Evolutionary conservation across 768 basidiomycete species (phyloP).

Genomic region (Amanita thiersii): DNA sequence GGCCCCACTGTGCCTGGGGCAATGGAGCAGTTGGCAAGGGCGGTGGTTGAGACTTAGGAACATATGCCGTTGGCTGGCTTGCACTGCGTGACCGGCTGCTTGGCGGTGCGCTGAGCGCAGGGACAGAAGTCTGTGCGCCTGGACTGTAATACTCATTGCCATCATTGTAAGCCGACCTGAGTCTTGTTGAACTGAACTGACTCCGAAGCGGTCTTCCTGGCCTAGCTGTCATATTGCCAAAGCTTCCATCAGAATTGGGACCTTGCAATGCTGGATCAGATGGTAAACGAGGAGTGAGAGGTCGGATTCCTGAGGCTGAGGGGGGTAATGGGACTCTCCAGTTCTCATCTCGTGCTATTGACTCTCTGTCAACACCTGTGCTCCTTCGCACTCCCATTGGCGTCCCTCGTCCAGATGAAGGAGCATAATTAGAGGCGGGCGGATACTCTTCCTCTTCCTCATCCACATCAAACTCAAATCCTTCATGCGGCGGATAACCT

Average conservation of each 20-base stretch:
- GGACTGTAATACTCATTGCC: slow-evolving; percentile 24
- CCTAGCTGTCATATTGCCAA: slow-evolving; percentile 20
- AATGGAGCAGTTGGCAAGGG: slow-evolving; percentile 40
- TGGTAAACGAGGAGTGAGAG: slow-evolving; percentile 38
- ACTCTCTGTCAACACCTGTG: slow-evolving; percentile 11
- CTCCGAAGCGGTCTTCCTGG: slow-evolving; percentile 38
- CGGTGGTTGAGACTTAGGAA: slow-evolving; percentile 44
- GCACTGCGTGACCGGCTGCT: slow-evolving; percentile 61
- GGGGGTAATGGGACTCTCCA: slow-evolving; percentile 30
- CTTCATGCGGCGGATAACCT: slow-evolving; percentile 55
- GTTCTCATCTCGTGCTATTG: slow-evolving; percentile 35
- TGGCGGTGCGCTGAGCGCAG: slow-evolving; percentile 19
- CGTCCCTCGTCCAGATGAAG: slow-evolving; percentile 69
- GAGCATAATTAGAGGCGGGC: slow-evolving; percentile 28
- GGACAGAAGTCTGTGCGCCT: slow-evolving; percentile 22
- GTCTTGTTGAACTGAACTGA: slow-evolving; percentile 62
- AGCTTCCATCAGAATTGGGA: slow-evolving; percentile 41
- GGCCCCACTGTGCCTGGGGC: slow-evolving; percentile 34
- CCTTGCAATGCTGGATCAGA: slow-evolving; percentile 22
- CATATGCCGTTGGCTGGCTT: slow-evolving; percentile 72
- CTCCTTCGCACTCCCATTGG: slow-evolving; percentile 52
- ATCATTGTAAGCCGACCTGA: slow-evolving; percentile 47
- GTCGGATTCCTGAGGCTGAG: slow-evolving; percentile 24
- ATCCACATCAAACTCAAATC: slow-evolving; percentile 67
- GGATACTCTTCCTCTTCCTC: slow-evolving; percentile 78